phyloP scores from a whole-genome alignment of 1,284 basidiomycete genomes.

The Cystobasidiaceae sp. region DNA sequence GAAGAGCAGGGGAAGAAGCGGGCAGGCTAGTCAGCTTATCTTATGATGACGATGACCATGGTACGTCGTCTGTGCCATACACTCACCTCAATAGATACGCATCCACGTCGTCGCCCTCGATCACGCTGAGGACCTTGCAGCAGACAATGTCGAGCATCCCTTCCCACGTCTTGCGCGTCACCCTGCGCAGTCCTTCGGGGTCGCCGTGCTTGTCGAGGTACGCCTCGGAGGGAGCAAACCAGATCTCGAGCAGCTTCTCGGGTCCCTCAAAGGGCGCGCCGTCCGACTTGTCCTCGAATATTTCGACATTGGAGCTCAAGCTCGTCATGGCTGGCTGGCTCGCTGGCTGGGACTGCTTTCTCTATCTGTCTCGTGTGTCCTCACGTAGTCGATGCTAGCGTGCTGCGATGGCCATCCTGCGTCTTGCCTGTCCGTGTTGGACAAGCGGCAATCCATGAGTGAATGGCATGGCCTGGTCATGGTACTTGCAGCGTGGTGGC shows the following conservation, averaged over 20 bases:
- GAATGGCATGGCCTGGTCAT: too few species aligned
- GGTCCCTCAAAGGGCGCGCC: conserved; percentile 52
- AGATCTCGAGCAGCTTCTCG: conserved; percentile 96
- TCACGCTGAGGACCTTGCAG: conserved; percentile 89
- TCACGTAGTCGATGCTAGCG: too few species aligned
- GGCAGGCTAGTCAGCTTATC: too few species aligned
- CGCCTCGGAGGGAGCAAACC: conserved; percentile 70
- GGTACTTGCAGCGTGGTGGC: too few species aligned
- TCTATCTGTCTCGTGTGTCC: too few species aligned
- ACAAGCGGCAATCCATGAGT: too few species aligned
- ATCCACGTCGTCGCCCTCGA: conserved; percentile 81
- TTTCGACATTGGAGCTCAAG: conserved; percentile 3
- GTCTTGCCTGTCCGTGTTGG: too few species aligned
- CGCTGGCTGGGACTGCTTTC: too few species aligned
- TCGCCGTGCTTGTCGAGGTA: conserved; percentile 34
- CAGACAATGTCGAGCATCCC: conserved; percentile 95
- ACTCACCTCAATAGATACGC: conserved; percentile 90
- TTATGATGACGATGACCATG: not conserved
- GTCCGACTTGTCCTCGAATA: conserved; percentile 13
- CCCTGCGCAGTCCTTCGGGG: conserved; percentile 64
- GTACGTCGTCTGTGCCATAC: not conserved
- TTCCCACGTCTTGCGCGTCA: conserved; percentile 80
- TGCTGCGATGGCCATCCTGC: too few species aligned
- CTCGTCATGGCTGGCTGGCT: too few species aligned
- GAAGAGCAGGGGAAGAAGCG: too few species aligned